A percentile compares a stretch with the other conserved stretches of the same genome.
Conservation (phyloP, 768 basidiomycete genomes). For the Flagelloscypha sp. region DNA sequence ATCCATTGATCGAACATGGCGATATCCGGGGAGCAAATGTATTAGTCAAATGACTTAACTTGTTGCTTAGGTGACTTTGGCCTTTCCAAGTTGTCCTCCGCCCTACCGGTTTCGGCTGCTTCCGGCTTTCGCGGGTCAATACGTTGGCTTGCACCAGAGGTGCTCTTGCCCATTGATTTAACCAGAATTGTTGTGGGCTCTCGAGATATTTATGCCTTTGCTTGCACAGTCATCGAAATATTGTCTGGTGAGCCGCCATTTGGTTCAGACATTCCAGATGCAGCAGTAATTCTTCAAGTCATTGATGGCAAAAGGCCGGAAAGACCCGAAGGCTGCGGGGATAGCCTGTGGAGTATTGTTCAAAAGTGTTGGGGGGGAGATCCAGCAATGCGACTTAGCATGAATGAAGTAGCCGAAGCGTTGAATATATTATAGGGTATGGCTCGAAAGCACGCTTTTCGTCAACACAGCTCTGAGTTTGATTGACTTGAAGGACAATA, state of each 20-base stretch:
- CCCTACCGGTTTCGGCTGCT: background rate
- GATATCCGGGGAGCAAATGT: conserved; percentile 18
- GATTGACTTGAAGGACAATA: too few relatives aligned
- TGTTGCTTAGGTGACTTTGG: conserved; percentile 27
- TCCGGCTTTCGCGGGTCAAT: conserved; percentile 6
- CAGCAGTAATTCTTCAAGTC: conserved; percentile 5
- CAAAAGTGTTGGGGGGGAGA: conserved; percentile 5
- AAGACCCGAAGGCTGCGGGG: conserved; percentile 1
- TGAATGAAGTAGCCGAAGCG: too few relatives aligned
- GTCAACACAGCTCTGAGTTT: too few relatives aligned
- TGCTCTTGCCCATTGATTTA: conserved; percentile 1
- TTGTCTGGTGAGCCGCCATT: conserved; percentile 6
- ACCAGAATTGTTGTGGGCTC: background rate
- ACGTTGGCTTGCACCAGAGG: conserved; percentile 10
- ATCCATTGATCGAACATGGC: conserved; percentile 14
- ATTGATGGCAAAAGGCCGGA: conserved; percentile 5
- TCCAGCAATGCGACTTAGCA: background rate
- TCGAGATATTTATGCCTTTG: conserved; percentile 12
- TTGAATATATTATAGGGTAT: too few relatives aligned
- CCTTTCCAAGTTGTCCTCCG: conserved; percentile 3
- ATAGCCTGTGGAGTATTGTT: background rate
- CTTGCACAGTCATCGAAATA: conserved; percentile 7
- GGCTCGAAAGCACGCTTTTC: too few relatives aligned
- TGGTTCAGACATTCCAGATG: conserved; percentile 1
- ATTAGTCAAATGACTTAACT: conserved; percentile 16